Base-by-base conservation (phyloP, 306 rosid genomes). In the Trifolium pratense region DNA sequence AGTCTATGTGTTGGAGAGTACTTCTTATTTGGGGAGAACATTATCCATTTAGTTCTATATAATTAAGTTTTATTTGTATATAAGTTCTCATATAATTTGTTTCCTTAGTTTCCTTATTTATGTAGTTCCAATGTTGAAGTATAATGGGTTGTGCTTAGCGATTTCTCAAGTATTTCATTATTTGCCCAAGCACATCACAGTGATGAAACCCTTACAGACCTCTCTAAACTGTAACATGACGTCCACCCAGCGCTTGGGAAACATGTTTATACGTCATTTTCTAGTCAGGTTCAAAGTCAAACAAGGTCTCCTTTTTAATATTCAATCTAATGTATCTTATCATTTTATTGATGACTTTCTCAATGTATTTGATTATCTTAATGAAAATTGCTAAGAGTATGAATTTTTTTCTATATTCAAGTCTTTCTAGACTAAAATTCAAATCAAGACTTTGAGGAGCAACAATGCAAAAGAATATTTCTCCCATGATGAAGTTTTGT, bases 271-370 rank as follows among this genome's bases (percentile, higher is more conserved):
- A 55, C 8, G 10, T 21, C 61, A 6, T 21, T 55, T 55, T 55
- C 61, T 55, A 21, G 61, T 55, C n/a, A 55, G 61, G 61, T 25
- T 55, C 61, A 55, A 55, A 55, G 32, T 29, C n/a, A 21, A 21
- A 11, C 61, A 21, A n/a, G 10, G 32, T 20, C 32, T 9, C n/a
- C 1, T 55, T 55, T 3, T 20, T 55, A 13, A 1, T 55, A 20
- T 55, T 21, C 31, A 55, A 4, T 55, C 31, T 55, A 55, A 21
- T 53, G 14, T 21, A 21, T 53, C 59, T 11, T 52, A 53, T 17
- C 17, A 51, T 53, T 53, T 53, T 9, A 53, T 53, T 53, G 59
- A 53, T 53, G 59, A 53, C 59, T 53, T 53, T 53, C 29, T 53
- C 14, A 53, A 53, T 20, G 15, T 18, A 53, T 29, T 53, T 20